Base-by-base conservation (phyloP, 192 early-diverging fungal genomes). In the Linnemannia zychae region DNA sequence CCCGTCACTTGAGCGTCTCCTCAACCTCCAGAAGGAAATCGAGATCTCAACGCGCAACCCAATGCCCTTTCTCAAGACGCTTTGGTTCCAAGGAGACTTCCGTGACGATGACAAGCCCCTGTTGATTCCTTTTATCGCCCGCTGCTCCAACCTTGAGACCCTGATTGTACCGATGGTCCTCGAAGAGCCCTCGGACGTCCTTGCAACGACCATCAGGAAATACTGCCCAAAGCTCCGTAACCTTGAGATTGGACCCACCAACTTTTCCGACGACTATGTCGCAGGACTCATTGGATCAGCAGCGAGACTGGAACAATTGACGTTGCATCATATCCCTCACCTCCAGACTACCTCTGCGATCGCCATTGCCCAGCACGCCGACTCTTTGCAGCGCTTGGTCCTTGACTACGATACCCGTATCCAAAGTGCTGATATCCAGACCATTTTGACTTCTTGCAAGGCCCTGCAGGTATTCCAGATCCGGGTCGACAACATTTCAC, bases 111-210 rank as follows among this genome's bases (percentile, higher is more conserved):
- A 63, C 57, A 63, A 63, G 57, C 57, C 57, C 11, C 24, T 63
- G 11, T 63, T 63, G 57, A 63, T 63, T 13, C 57, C 57, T 3
- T 63, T 63, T 63, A 63, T 63, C 28, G 57, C 57, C 3, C 57
- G 57, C 57, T 63, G 57, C 57, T 63, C 57, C 57, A 63, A 63
- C 57, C 57, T 63, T 13, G 57, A 63, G 22, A 63, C 57, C 28
- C 57, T 63, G 12, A 63, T 63, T 31, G 57, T 63, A 28, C 57
- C 57, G 0, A 63, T 63, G 57, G 57, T 63, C 28, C 57, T 63
- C 0, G 57, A 63, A 13, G 57, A 63, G 12, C 57, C 57, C 28
- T 63, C 57, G 24, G 57, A 63, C 57, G 57, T 63, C 28, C 57
- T 63, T 31, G 57, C 57, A 63, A 63, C 57, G 12, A 63, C 57